Conservation (phyloP, 768 basidiomycete species). For the Candolleomyces efflorescens region DNA sequence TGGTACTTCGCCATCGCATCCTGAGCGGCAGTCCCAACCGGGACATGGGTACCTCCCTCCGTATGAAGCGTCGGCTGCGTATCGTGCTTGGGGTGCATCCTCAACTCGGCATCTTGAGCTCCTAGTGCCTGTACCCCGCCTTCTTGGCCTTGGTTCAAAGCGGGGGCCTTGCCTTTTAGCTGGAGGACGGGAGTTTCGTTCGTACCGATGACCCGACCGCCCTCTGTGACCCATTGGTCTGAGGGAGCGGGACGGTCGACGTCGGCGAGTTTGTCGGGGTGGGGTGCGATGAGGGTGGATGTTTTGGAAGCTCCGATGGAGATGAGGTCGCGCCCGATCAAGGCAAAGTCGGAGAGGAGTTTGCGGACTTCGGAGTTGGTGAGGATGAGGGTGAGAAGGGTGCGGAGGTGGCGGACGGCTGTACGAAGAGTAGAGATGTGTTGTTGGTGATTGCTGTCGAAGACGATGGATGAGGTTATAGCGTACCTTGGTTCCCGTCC, state of each 20-base stretch:
- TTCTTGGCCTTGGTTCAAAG: slow-evolving; percentile 21
- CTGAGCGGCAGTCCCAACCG: slow-evolving; percentile 19
- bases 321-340: slow-evolving; percentile 82
- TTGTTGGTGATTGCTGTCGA: background rate
- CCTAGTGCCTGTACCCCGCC: background rate
- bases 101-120: slow-evolving; percentile 4
- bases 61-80: slow-evolving; percentile 18
- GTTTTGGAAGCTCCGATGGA: slow-evolving; percentile 68
- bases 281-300: slow-evolving; percentile 65
- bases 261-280: slow-evolving; percentile 51
- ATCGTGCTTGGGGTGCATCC: slow-evolving; percentile 49
- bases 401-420: slow-evolving; percentile 86
- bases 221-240: slow-evolving; percentile 59
- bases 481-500: slow-evolving; percentile 62
- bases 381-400: slow-evolving; percentile 77
- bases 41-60: slow-evolving; percentile 28
- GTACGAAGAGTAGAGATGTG: background rate
- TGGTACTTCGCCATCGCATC: slow-evolving; percentile 10
- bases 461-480: background rate
- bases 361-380: slow-evolving; percentile 95
- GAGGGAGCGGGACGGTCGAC: slow-evolving; percentile 69
- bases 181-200: slow-evolving; percentile 30
- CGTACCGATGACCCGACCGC: slow-evolving; percentile 25
- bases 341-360: slow-evolving; percentile 71
- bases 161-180: slow-evolving; percentile 24